Base-by-base conservation (phyloP, 345 rosid genomes). In the Euphorbia pulcherrima region DNA sequence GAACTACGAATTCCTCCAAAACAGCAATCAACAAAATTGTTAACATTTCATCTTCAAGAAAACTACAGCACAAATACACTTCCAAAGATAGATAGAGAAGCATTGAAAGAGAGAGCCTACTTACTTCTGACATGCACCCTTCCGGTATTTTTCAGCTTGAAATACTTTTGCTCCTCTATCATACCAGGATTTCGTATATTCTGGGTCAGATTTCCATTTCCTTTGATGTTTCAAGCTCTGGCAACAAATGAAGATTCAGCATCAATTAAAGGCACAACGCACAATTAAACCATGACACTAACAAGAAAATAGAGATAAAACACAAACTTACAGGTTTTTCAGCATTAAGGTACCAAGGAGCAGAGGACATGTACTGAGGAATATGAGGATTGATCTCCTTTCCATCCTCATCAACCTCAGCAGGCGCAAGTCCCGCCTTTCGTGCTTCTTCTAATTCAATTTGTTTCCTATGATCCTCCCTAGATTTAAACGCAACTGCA, bases 151-250 rank as follows among this genome's bases (percentile, higher is more conserved):
- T 8, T 86, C 88, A 20, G 92, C 96, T 21, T 87, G 96, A 64
- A 56, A 85, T 23, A 75, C 69, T 66, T 87, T 87, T 2, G 92
- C 96, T 51, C 90, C 89, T 72, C 90, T 79, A 35, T 86, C 90
- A 60, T 87, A 85, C 90, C 96, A 87, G 13, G 88, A 82, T 64
- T 86, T 84, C 1, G 96, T 83, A 79, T 87, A 89, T 62, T 89
- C 84, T 20, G 92, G 96, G 70, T 89, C 90, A 20, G 89, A 83
- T 64, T 85, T 87, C 96, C 90, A 85, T 41, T 89, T 89, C 84
- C 92, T 79, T 83, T 87, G 96, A 87, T 89, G 96, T 79, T 86
- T 89, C 73, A 86, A 83, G 72, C 90, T 87, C 87, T 85, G 61
- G 51, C 8, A 55, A 56, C 1, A 11, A 18, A 14, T 30, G 26